Base-by-base conservation (phyloP, 2,329 filamentous ascomycete genomes). In the Pseudopithomyces maydicus region DNA sequence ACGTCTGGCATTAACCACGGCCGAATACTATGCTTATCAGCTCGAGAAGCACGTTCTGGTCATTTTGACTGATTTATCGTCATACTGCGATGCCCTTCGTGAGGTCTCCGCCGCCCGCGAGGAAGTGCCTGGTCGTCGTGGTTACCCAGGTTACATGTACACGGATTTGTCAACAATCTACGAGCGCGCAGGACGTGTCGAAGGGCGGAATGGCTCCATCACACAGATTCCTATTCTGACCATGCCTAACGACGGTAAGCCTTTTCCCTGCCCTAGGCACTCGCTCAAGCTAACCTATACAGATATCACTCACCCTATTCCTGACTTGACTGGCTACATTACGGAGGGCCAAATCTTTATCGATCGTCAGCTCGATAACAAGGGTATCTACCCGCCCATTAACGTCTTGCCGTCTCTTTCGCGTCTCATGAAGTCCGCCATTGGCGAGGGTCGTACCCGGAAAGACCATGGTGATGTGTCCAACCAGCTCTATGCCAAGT, bases 91-190 rank as follows among this genome's bases (percentile, higher is more conserved):
- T 79, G 96, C 95, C 65, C 89, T 99, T 65, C 95, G 95, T 86
- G 95, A 99, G 81, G 95, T 99, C 49, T 99, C 95, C 14, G 94
- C 95, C 53, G 95, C 95, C 52, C 88, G 95, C 82, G 95, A 99
- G 85, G 95, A 99, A 88, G 95, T 99, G 42, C 95, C 95, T 39
- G 95, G 95, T 85, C 94, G 95, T 79, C 94, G 95, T 88, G 95
- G 95, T 86, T 99, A 95, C 83, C 95, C 95, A 52, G 95, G 95
- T 91, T 99, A 99, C 86, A 99, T 99, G 95, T 99, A 99, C 85
- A 99, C 95, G 68, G 96, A 99, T 87, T 90, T 99, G 88, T 97
- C 95, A 58, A 99, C 95, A 74, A 97, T 99, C 72, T 99, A 99
- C 84, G 95, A 99, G 82, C 93, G 95, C 82, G 95, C 95, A 69